Percentiles rank a stretch among this genome's conserved stretches.
These are phyloP conservation scores for Kluyveromyces siamensis DNA, from an alignment of 805 yeast species.

Conservation along the genomic window DNA sequence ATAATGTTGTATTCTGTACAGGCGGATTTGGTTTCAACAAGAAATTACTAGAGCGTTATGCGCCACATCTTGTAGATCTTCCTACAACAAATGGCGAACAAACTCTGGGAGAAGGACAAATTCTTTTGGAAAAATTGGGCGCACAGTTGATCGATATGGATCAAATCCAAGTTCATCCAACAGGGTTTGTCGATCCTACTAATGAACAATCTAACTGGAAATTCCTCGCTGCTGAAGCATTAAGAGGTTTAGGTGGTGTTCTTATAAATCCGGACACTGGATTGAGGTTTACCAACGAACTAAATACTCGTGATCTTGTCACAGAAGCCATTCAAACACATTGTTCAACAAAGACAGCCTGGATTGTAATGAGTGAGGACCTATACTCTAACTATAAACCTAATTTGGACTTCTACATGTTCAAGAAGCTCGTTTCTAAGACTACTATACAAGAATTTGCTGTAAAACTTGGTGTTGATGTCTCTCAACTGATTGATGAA, in stretches of 20 bases:
- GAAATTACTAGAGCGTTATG: constrained; percentile 32
- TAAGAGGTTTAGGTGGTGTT: constrained; percentile 53
- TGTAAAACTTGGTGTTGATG: constrained; percentile 16
- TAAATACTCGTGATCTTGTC: constrained; percentile 44
- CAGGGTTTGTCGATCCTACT: constrained; percentile 44
- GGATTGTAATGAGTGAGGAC: constrained; percentile 33
- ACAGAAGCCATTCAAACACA: constrained; percentile 34
- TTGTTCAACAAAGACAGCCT: constrained; percentile 25
- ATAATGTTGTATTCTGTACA: constrained; percentile 42
- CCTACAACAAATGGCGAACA: constrained; percentile 51
- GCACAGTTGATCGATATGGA: constrained; percentile 49
- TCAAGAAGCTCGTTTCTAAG: constrained; percentile 29
- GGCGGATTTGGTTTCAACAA: constrained; percentile 46
- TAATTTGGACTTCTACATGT: constrained; percentile 45
- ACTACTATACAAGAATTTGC: constrained; percentile 25
- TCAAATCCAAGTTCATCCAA: constrained; percentile 53
- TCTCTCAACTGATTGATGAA: constrained; percentile 17
- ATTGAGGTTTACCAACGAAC: constrained; percentile 45
- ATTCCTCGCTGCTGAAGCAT: constrained; percentile 50
- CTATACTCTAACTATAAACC: constrained; percentile 37
- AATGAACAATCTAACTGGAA: constrained; percentile 38
- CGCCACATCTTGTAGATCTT: constrained; percentile 37
- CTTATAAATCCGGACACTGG: constrained; percentile 37
- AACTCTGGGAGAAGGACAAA: constrained; percentile 53
- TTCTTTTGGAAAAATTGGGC: constrained; percentile 36